Evolutionary conservation across 2,329 filamentous ascomycete genomes (phyloP), one percentile per base, ranked within the genome.

Genomic region (Phialophora expanda): DNA sequence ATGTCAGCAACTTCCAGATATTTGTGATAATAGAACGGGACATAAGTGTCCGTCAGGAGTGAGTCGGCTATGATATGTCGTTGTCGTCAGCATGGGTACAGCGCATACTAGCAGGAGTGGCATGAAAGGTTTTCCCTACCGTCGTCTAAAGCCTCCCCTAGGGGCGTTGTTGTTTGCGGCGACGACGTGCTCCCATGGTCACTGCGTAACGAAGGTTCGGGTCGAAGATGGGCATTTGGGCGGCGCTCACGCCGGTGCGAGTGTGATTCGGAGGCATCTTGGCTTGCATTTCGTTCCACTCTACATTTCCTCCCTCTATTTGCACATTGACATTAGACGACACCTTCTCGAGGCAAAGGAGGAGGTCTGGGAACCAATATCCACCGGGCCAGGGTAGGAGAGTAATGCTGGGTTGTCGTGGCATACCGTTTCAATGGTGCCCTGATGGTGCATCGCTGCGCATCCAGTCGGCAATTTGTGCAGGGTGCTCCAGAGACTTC

Each of bases 251-350:
- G 20, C 17, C 44, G 14, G 44, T 22, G 14, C 44, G 44, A 48
- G 44, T 48, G 44, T 48, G 44, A 48, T 48, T 48, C 44, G 14
- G 44, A 48, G 44, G 44, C 44, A 48, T 48, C 44, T 48, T 22
- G 44, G 44, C 44, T 48, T n/a, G 44, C 44, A 48, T 48, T 48
- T 48, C 44, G 44, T 48, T 48, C 44, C 44, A 48, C 14, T 48
- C 44, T 48, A 48, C 44, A 48, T 48, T 48, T 48, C 44, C 44
- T 48, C 44, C 44, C 44, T 48, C 44, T 48, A 48, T 20, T 48
- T 48, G 44, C 44, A 48, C 44, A 48, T 48, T 48, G 44, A 48
- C 14, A 48, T 48, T 22, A 48, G 44, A 48, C 14, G 44, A 48
- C 20, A n/a, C 44, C 44, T 48, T 48, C 20, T 48, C 44, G 44